Percentiles rank a stretch among this genome's conserved stretches.
Evolutionary conservation across 169 alveolate genomes (phyloP).

Genomic region (Ichthyophthirius multifiliis): DNA sequence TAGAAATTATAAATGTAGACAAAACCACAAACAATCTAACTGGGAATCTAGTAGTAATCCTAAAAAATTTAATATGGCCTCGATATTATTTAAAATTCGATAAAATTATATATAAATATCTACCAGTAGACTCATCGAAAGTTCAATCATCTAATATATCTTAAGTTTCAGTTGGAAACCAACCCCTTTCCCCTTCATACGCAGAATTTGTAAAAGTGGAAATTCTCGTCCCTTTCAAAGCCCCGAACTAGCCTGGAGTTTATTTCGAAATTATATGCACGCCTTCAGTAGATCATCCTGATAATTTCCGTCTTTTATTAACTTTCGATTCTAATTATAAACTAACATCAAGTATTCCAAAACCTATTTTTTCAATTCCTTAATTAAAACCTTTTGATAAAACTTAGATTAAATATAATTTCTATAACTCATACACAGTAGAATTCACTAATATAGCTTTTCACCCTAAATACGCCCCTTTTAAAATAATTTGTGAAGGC

Average conservation of each 20-base stretch:
- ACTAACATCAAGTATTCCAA: not conserved
- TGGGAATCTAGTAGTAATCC: not conserved
- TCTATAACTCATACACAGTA: too few relatives aligned
- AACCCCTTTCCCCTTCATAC: too few relatives aligned
- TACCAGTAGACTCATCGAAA: not conserved
- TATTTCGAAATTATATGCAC: too few relatives aligned
- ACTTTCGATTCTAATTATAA: not conserved
- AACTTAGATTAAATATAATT: not conserved
- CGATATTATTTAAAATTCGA: not conserved
- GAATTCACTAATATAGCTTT: not conserved
- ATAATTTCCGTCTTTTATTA: not conserved
- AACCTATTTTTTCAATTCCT: not conserved
- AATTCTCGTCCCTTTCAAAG: too few relatives aligned
- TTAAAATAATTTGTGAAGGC: not conserved
- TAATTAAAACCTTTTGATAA: not conserved
- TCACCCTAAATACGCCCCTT: not conserved
- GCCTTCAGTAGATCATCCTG: not conserved
- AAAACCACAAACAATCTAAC: not conserved
- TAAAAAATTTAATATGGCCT: not conserved
- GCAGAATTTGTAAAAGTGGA: too few relatives aligned
- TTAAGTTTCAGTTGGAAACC: not conserved
- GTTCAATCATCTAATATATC: not conserved
- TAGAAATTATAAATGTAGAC: not conserved
- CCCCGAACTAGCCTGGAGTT: too few relatives aligned
- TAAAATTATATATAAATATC: not conserved